phyloP scores from a whole-genome alignment of 2,329 filamentous ascomycete species.

The Calonectria henricotiae region DNA sequence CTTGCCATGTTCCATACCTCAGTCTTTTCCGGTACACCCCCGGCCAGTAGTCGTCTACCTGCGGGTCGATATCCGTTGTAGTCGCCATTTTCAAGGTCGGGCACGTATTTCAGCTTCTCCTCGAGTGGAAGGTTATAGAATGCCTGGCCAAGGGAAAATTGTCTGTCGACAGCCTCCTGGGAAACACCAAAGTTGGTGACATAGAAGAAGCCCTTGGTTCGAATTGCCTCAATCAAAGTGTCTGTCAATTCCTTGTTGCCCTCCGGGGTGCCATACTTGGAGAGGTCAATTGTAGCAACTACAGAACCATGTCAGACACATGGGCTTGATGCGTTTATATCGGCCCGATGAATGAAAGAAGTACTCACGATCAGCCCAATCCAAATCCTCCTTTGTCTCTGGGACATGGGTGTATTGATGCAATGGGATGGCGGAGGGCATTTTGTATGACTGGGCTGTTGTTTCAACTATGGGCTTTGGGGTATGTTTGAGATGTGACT shows the following conservation, averaged over 20 bases:
- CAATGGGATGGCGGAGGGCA: constrained; percentile 56
- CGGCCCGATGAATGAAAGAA: too few species aligned
- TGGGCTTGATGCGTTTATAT: background rate
- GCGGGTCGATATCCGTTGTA: constrained; percentile 73
- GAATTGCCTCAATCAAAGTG: constrained; percentile 55
- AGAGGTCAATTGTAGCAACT: constrained; percentile 58
- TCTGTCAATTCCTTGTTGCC: constrained; percentile 54
- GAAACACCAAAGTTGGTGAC: constrained; percentile 74
- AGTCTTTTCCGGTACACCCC: constrained; percentile 61
- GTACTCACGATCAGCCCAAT: constrained; percentile 58
- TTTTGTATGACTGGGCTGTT: constrained; percentile 38
- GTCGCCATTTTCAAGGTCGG: constrained; percentile 66
- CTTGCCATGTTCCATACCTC: constrained; percentile 61
- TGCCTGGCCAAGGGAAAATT: constrained; percentile 73
- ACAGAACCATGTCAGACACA: background rate
- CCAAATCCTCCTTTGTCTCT: constrained; percentile 58
- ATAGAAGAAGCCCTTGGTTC: constrained; percentile 55
- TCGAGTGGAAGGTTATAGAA: constrained; percentile 70
- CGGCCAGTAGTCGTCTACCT: constrained; percentile 57
- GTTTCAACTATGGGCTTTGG: background rate
- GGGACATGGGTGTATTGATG: constrained; percentile 58
- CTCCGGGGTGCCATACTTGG: constrained; percentile 55
- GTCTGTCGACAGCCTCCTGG: constrained; percentile 72
- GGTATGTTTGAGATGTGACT: background rate
- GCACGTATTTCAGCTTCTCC: constrained; percentile 72